Evolutionary conservation across 2,329 filamentous ascomycete species (phyloP).

Genomic region (Apiospora phragmitis): DNA sequence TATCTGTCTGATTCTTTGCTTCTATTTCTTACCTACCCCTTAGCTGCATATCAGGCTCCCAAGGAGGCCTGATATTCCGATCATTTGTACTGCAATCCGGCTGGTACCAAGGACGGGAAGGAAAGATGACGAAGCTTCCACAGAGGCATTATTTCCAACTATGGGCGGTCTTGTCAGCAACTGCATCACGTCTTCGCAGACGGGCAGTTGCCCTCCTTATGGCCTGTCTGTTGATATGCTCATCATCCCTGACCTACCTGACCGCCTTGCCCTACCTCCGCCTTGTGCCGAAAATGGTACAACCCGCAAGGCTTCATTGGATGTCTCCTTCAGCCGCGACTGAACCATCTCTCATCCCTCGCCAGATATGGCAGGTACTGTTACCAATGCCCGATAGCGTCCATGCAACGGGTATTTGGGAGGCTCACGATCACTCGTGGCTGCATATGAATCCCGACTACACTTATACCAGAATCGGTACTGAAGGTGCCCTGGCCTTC

Average conservation of each 20-base stretch:
- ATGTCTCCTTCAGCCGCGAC: neutral
- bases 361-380: constrained; percentile 18
- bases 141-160: neutral
- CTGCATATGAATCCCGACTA: constrained; percentile 16
- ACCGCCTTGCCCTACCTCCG: neutral
- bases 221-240: neutral
- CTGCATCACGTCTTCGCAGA: neutral
- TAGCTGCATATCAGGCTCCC: neutral
- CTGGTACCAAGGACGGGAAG: neutral
- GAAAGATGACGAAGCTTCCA: neutral
- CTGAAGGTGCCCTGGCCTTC: constrained; percentile 11
- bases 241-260: neutral
- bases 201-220: neutral
- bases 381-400: constrained; percentile 10
- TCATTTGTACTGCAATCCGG: neutral
- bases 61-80: neutral
- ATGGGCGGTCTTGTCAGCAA: neutral
- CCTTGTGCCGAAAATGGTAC: neutral
- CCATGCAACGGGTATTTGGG: constrained; percentile 2
- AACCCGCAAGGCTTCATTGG: neutral
- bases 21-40: neutral
- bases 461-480: constrained; percentile 18
- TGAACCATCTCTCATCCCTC: constrained; percentile 36
- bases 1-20: neutral
- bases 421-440: constrained; percentile 14